Percentiles rank a stretch among this genome's conserved stretches.
These are phyloP conservation scores for Talaromyces borbonicus DNA, from an alignment of 495 filamentous ascomycete genomes.

Conservation along the genomic window DNA sequence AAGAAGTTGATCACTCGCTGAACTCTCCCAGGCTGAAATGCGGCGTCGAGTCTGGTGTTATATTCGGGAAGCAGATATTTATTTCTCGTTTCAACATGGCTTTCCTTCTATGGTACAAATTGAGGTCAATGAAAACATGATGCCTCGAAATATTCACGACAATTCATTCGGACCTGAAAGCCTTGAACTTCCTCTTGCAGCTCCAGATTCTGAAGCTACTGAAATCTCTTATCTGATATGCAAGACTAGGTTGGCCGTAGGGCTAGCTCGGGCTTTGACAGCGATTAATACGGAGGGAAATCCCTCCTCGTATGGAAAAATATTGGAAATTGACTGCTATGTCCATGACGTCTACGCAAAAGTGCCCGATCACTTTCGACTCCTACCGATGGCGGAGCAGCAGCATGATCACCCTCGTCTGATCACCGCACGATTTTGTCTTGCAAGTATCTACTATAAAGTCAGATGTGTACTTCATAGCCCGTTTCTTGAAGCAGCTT, in stretches of 20 bases:
- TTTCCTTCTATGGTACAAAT: slow-evolving; percentile 43
- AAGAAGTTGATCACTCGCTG: slow-evolving; percentile 11
- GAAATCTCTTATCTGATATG: slow-evolving; percentile 36
- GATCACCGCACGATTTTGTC: slow-evolving; percentile 12
- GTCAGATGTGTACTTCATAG: slow-evolving; percentile 32
- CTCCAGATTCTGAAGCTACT: slow-evolving; percentile 36
- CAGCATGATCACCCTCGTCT: slow-evolving; percentile 2
- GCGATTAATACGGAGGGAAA: neutral
- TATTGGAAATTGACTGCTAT: slow-evolving; percentile 19
- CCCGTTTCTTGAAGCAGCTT: slow-evolving; percentile 24
- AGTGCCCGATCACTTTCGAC: slow-evolving; percentile 9
- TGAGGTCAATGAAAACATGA: slow-evolving; percentile 29
- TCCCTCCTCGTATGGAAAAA: slow-evolving; percentile 6
- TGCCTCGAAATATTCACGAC: slow-evolving; percentile 36
- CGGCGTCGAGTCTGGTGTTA: slow-evolving; percentile 24
- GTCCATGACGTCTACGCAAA: slow-evolving; percentile 15
- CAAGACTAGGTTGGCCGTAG: slow-evolving; percentile 24
- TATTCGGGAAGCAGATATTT: slow-evolving; percentile 19
- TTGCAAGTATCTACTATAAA: slow-evolving; percentile 20
- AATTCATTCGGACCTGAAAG: slow-evolving; percentile 30
- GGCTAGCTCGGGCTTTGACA: neutral
- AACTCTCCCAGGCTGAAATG: slow-evolving; percentile 23
- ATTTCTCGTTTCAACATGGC: slow-evolving; percentile 39
- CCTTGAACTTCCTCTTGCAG: slow-evolving; percentile 23
- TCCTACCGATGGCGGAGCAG: slow-evolving; percentile 58